Percentiles rank a stretch among this genome's conserved stretches.
phyloP scores from a whole-genome alignment of 805 yeast species.

The Candida argentea region DNA sequence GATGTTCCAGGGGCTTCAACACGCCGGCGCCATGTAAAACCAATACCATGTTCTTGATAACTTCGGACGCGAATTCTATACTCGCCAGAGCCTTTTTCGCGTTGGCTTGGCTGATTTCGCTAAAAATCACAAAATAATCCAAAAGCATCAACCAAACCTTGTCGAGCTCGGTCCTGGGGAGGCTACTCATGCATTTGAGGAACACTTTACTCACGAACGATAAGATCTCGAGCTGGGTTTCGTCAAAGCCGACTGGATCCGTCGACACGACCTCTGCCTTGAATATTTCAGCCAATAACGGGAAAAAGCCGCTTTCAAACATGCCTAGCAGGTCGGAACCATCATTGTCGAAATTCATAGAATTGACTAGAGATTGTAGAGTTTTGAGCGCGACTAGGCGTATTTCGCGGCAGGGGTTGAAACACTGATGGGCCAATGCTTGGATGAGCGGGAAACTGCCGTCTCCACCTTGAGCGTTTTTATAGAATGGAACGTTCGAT shows the following conservation, averaged over 20 bases:
- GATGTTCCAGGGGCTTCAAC: conserved; percentile 11
- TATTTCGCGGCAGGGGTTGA: conserved; percentile 77
- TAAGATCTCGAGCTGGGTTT: conserved; percentile 60
- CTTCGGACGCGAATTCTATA: conserved; percentile 26
- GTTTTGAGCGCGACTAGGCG: conserved; percentile 54
- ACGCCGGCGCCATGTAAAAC: conserved; percentile 22
- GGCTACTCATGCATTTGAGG: conserved; percentile 21
- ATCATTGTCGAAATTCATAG: conserved; percentile 24
- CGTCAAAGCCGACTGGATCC: conserved; percentile 52
- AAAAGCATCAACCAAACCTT: conserved; percentile 26
- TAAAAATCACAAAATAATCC: conserved; percentile 20
- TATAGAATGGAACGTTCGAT: conserved; percentile 24
- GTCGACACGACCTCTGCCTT: conserved; percentile 51
- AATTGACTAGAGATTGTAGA: conserved; percentile 44
- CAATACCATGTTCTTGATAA: conserved; percentile 32
- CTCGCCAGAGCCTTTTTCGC: conserved; percentile 6
- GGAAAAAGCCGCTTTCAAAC: conserved; percentile 67
- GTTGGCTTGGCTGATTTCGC: conserved; percentile 11
- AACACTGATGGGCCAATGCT: conserved; percentile 81
- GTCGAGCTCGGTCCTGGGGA: conserved; percentile 13
- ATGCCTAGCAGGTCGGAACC: conserved; percentile 42
- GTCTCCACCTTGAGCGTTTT: conserved; percentile 24
- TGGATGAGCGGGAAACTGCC: conserved; percentile 57
- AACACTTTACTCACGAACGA: conserved; percentile 52
- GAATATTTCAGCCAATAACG: conserved; percentile 56